phyloP scores from a whole-genome alignment of 208 protist species.

The Strigomonas culicis region DNA sequence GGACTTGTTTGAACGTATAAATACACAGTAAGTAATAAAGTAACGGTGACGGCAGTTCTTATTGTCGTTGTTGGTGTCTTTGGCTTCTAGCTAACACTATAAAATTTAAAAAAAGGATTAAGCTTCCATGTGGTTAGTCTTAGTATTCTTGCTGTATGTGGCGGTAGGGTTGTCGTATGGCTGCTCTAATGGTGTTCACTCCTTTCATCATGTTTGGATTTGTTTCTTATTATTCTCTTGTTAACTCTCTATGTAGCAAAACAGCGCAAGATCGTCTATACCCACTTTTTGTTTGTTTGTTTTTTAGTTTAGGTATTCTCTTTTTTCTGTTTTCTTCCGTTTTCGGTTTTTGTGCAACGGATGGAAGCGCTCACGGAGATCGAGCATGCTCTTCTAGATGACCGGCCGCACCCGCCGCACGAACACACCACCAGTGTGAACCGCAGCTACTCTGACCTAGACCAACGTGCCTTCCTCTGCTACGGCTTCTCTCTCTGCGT shows the following conservation, averaged over 20 bases:
- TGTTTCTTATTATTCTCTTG: slow-evolving; percentile 6
- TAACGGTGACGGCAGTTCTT: background rate
- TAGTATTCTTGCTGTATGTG: no score
- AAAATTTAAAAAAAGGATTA: slow-evolving; percentile 5
- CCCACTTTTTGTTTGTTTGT: slow-evolving; percentile 2
- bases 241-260: background rate
- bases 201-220: slow-evolving; percentile 6
- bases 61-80: no score
- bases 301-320: slow-evolving; percentile 3
- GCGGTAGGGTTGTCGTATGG: background rate
- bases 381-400: background rate
- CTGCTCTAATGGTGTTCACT: slow-evolving; percentile 7
- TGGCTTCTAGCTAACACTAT: no score
- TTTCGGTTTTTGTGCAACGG: background rate
- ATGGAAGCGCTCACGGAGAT: background rate
- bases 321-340: slow-evolving; percentile 4
- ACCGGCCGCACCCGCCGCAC: slow-evolving; percentile 18
- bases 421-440: slow-evolving; percentile 79
- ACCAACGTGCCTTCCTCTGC: slow-evolving; percentile 40
- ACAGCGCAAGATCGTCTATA: background rate
- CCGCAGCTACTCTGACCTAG: slow-evolving; percentile 68
- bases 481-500: slow-evolving; percentile 68
- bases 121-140: background rate
- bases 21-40: background rate
- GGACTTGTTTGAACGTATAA: background rate